Base-by-base conservation (phyloP, 1,139 yeast genomes). In the Kodamaea anthophila region DNA sequence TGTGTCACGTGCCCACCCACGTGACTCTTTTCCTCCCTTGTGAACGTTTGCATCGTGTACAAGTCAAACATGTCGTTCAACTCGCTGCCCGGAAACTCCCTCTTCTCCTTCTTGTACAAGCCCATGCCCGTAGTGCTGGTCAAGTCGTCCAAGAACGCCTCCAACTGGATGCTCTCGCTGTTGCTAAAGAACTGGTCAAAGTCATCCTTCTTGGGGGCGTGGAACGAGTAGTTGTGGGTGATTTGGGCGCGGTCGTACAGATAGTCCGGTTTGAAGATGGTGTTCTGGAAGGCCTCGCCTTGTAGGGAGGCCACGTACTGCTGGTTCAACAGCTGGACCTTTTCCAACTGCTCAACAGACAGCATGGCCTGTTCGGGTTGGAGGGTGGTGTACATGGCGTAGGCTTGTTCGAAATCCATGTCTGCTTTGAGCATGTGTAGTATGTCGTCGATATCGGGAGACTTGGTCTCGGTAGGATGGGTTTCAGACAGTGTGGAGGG, bases 381-480 rank as follows among this genome's bases (percentile, higher is more conserved):
- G 30, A 65, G 46, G 26, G 51, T 53, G 25, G 56, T 49, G 43
- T 64, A 66, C 63, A 63, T 60, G 21, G 51, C 43, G 41, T 62
- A 66, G 14, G 71, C 71, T 45, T 64, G 70, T 48, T 66, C 72
- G 33, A 66, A 65, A 36, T 65, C 66, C 71, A 66, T 65, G 45
- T 65, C 70, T 16, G 41, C 35, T n/a, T 45, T 35, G 31, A 43
- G 41, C 29, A 43, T 32, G 31, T 43, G 42, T 18, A 43, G 39
- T 20, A 40, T 35, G 16, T 28, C 21, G n/a, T n/a, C n/a, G n/a
- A n/a, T n/a, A n/a, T n/a, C n/a, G n/a, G n/a, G n/a, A n/a, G n/a
- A n/a, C n/a, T n/a, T n/a, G n/a, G n/a, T n/a, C n/a, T n/a, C n/a
- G n/a, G n/a, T n/a, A n/a, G n/a, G n/a, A n/a, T n/a, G n/a, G n/a